These are phyloP conservation scores for Psilocybe subaeruginosa DNA, from an alignment of 768 basidiomycete genomes.

Conservation along the genomic window DNA sequence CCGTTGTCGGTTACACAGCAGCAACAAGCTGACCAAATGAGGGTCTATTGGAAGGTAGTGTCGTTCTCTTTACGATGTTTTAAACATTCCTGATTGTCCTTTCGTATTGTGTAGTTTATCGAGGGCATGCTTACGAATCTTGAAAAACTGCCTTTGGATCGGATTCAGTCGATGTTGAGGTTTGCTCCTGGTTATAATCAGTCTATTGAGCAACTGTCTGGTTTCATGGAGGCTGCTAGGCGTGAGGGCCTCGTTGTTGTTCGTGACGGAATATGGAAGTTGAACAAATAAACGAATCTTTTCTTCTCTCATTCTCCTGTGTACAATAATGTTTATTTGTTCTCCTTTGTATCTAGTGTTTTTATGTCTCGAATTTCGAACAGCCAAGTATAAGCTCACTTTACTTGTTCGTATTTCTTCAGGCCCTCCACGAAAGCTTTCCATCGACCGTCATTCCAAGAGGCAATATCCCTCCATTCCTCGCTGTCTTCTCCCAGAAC, in stretches of 20 bases:
- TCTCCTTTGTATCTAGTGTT: background rate
- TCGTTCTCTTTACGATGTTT: slow-evolving; percentile 2
- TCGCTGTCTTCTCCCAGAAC: slow-evolving; percentile 38
- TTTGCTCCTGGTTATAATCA: slow-evolving; percentile 84
- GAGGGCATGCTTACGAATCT: slow-evolving; percentile 92
- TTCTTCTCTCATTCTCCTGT: background rate
- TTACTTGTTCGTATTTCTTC: slow-evolving; percentile 30
- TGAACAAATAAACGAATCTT: slow-evolving; percentile 34
- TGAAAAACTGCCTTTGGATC: slow-evolving; percentile 70
- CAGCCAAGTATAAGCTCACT: background rate
- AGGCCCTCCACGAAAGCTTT: slow-evolving; percentile 29
- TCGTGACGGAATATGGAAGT: slow-evolving; percentile 72
- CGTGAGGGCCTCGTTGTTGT: slow-evolving; percentile 75
- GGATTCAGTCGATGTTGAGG: slow-evolving; percentile 89
- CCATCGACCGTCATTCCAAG: slow-evolving; percentile 46
- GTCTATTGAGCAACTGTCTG: slow-evolving; percentile 74
- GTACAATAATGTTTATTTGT: background rate
- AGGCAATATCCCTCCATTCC: slow-evolving; percentile 43
- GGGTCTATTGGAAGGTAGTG: slow-evolving; percentile 80
- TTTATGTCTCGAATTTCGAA: background rate
- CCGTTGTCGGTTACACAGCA: slow-evolving; percentile 64
- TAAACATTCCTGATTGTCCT: background rate
- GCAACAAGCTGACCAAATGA: slow-evolving; percentile 85
- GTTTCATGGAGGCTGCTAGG: slow-evolving; percentile 81
- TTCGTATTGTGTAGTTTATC: slow-evolving; percentile 60